Percentiles rank a stretch among this genome's conserved stretches.
Conservation (phyloP, 2,329 filamentous ascomycete genomes). For the Colletotrichum noveboracense region DNA sequence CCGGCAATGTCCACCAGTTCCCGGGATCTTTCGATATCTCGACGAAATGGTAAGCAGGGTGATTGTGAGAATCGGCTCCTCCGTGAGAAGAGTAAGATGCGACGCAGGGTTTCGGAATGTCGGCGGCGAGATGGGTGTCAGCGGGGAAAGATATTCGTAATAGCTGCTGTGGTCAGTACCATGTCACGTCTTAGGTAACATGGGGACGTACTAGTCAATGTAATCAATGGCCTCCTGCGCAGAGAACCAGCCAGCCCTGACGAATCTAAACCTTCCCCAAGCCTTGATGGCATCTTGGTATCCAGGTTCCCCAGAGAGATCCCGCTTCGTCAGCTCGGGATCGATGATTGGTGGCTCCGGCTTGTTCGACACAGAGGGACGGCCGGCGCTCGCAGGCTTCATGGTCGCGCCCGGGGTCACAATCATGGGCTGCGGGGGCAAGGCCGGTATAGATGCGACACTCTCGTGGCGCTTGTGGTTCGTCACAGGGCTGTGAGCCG, state of each 20-base stretch:
- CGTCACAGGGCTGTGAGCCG: slow-evolving; percentile 11
- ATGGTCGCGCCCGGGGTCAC: slow-evolving; percentile 21
- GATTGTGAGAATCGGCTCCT: slow-evolving; percentile 92
- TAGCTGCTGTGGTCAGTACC: slow-evolving; percentile 60
- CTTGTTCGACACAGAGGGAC: slow-evolving; percentile 15
- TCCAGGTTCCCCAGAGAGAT: slow-evolving; percentile 54
- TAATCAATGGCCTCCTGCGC: slow-evolving; percentile 92
- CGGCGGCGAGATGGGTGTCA: slow-evolving; percentile 92
- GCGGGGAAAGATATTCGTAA: slow-evolving; percentile 86
- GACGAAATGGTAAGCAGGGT: slow-evolving; percentile 92
- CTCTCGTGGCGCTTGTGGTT: slow-evolving; percentile 35
- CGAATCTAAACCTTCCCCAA: slow-evolving; percentile 93
- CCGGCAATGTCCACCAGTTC: slow-evolving; percentile 81
- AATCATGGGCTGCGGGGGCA: slow-evolving; percentile 15
- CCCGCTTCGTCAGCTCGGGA: slow-evolving; percentile 48
- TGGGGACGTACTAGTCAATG: slow-evolving; percentile 76
- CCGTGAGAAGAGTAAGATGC: slow-evolving; percentile 80
- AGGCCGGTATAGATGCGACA: slow-evolving; percentile 27
- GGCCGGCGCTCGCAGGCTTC: not conserved
- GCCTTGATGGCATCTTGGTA: slow-evolving; percentile 77
- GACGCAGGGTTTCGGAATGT: slow-evolving; percentile 85
- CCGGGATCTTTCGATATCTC: slow-evolving; percentile 80
- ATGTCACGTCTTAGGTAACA: not conserved
- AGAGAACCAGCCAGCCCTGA: slow-evolving; percentile 96
- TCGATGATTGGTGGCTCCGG: slow-evolving; percentile 49